Conservation (phyloP, 805 yeast species). For the Komagataella phaffii region DNA sequence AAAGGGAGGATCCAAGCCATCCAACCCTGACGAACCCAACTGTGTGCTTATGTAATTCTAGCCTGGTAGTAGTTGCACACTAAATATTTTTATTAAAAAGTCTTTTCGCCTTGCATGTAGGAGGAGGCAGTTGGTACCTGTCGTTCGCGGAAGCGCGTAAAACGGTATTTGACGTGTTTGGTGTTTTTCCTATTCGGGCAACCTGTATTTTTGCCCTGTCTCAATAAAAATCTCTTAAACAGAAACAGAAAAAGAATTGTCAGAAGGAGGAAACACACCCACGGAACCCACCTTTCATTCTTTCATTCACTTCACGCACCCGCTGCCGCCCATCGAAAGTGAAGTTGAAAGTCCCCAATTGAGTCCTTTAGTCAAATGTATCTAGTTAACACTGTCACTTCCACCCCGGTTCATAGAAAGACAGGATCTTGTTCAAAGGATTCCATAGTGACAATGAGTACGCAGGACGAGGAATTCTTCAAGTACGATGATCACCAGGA, state of each 20-base stretch:
- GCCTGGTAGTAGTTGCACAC: too few relatives aligned
- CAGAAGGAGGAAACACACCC: neutral
- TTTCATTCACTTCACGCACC: neutral
- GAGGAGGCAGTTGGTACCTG: neutral
- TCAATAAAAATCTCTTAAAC: neutral
- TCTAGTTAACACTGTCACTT: neutral
- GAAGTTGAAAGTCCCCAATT: neutral
- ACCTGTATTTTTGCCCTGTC: neutral
- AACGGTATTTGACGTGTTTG: neutral
- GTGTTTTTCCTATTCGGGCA: neutral
- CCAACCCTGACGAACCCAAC: constrained; percentile 5
- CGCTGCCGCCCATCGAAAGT: neutral
- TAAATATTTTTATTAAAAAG: neutral
- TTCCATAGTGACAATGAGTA: constrained; percentile 8
- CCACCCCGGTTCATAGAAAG: neutral
- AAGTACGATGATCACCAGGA: constrained; percentile 17
- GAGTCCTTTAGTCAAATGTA: neutral
- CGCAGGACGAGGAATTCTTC: constrained; percentile 21
- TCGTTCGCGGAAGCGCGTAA: neutral
- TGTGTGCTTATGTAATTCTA: constrained; percentile 18
- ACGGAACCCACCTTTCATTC: neutral
- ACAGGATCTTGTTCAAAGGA: constrained; percentile 17
- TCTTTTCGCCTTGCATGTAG: neutral
- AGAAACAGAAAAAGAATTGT: neutral
- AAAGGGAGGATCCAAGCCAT: constrained; percentile 7